phyloP scores from a whole-genome alignment of 2,329 filamentous ascomycete species.

The Aspergillus sp. region DNA sequence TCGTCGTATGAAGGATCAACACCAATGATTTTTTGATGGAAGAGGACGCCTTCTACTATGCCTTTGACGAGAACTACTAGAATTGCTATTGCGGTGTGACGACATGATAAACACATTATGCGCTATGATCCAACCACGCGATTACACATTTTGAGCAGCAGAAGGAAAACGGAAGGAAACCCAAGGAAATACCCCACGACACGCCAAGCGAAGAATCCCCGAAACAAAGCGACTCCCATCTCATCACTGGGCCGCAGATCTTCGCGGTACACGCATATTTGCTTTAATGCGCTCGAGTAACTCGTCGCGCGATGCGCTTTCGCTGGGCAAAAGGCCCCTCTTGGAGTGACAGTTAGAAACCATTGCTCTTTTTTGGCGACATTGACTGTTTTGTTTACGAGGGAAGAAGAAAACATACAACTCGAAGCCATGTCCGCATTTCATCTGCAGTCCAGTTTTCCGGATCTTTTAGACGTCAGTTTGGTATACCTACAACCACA shows the following conservation, averaged over 20 bases:
- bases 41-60: not conserved
- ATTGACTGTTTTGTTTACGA: not conserved
- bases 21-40: not conserved
- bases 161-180: not conserved
- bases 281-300: constrained; percentile 69
- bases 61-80: not conserved
- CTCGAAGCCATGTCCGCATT: constrained; percentile 75
- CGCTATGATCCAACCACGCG: constrained; percentile 1
- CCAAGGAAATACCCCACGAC: not conserved
- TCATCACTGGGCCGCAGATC: constrained; percentile 3
- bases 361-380: constrained; percentile 1
- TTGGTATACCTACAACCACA: not conserved
- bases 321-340: constrained; percentile 64
- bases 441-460: constrained; percentile 77
- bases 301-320: constrained; percentile 62
- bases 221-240: not conserved
- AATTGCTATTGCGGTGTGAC: not conserved
- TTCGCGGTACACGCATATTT: constrained; percentile 58
- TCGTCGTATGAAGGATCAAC: constrained; percentile 45
- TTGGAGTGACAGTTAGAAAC: constrained; percentile 35
- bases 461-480: constrained; percentile 52
- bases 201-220: not conserved
- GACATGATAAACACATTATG: not conserved
- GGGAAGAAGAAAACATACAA: constrained; percentile 56
- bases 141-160: constrained; percentile 1